Evolutionary conservation across 352 stramenopile species (phyloP).

Genomic region (Globisporangium echinulatum): DNA sequence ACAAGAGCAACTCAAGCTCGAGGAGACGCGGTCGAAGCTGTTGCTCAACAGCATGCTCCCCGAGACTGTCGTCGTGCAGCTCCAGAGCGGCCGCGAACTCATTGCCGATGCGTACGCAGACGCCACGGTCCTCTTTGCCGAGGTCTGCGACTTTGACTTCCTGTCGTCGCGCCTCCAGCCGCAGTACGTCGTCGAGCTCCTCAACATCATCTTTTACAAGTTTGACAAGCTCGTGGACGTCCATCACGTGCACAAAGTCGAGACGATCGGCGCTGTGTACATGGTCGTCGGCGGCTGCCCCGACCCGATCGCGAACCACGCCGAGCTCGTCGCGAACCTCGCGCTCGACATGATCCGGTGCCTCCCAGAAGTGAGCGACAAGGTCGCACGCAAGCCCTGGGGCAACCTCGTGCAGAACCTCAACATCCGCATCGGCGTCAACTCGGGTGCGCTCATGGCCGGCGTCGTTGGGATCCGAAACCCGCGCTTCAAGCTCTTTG

Average conservation of each 20-base stretch:
- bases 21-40: slow-evolving; percentile 70
- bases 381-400: slow-evolving; percentile 69
- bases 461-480: slow-evolving; percentile 82
- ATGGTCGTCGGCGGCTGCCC: slow-evolving; percentile 85
- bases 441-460: slow-evolving; percentile 78
- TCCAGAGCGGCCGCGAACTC: slow-evolving; percentile 69
- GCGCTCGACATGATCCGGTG: slow-evolving; percentile 75
- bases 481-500: slow-evolving; percentile 85
- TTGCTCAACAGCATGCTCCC: slow-evolving; percentile 83
- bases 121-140: slow-evolving; percentile 72
- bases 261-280: slow-evolving; percentile 88
- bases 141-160: slow-evolving; percentile 83
- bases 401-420: slow-evolving; percentile 61
- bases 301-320: slow-evolving; percentile 61
- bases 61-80: slow-evolving; percentile 63
- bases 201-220: slow-evolving; percentile 88
- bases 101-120: slow-evolving; percentile 80
- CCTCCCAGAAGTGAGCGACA: slow-evolving; percentile 68
- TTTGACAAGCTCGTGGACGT: slow-evolving; percentile 86
- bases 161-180: slow-evolving; percentile 73
- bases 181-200: slow-evolving; percentile 81
- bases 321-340: slow-evolving; percentile 73
- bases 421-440: slow-evolving; percentile 85
- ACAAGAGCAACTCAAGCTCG: slow-evolving; percentile 74
- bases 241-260: slow-evolving; percentile 87